Evolutionary conservation across 768 basidiomycete genomes (phyloP).

Genomic region (Lentinula raphanica): DNA sequence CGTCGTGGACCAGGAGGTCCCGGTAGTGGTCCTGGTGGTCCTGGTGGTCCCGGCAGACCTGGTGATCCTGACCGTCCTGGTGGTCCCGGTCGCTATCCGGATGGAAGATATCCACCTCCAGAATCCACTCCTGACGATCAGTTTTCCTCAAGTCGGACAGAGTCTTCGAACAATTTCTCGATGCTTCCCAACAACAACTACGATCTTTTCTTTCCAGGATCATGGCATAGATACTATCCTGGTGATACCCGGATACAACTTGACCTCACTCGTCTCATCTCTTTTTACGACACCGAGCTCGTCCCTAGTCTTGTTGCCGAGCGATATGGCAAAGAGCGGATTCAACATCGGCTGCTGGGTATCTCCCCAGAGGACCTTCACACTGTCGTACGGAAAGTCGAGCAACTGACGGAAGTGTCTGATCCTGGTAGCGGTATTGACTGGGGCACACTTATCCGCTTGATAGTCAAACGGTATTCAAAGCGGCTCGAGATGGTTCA

Average conservation of each 20-base stretch:
- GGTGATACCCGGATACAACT: constrained; percentile 40
- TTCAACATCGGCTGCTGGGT: constrained; percentile 29
- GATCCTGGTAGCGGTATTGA: constrained; percentile 26
- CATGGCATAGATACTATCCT: constrained; percentile 37
- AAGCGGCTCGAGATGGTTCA: constrained; percentile 35
- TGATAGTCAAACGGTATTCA: constrained; percentile 36
- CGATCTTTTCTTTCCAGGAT: constrained; percentile 28
- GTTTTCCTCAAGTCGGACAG: too few species aligned
- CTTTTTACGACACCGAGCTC: constrained; percentile 37
- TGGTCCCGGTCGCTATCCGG: neutral
- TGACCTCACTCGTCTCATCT: constrained; percentile 35
- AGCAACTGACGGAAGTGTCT: constrained; percentile 17
- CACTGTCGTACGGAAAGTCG: constrained; percentile 21
- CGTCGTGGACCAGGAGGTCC: neutral
- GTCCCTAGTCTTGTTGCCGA: constrained; percentile 29
- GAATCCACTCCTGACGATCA: neutral
- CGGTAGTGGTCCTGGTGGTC: constrained; percentile 5
- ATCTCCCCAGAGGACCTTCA: constrained; percentile 25
- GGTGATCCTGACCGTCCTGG: too few species aligned
- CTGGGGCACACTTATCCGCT: constrained; percentile 33
- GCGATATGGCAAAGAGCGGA: constrained; percentile 25
- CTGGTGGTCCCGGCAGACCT: too few species aligned
- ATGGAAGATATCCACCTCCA: neutral
- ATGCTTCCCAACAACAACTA: neutral
- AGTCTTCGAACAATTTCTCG: neutral